A percentile compares a stretch with the other conserved stretches of the same genome.
Evolutionary conservation across 805 yeast species (phyloP).

Genomic region (Kazachstania bromeliacearum): DNA sequence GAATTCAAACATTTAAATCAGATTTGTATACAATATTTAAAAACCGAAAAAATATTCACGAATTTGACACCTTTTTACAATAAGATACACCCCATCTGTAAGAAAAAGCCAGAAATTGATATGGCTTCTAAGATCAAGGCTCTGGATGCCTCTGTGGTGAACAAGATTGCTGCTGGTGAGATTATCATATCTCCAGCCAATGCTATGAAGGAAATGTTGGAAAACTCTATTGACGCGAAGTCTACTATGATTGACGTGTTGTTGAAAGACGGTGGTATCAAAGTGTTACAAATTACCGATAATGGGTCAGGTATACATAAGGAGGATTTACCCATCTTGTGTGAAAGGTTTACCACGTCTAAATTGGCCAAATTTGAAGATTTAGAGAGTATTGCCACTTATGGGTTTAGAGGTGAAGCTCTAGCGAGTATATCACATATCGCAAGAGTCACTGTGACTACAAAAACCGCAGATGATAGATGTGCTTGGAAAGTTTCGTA

Average conservation of each 20-base stretch:
- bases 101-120: too few relatives aligned
- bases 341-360: conserved; percentile 89
- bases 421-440: conserved; percentile 89
- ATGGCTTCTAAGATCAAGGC: conserved; percentile 24
- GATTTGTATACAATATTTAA: too few relatives aligned
- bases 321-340: conserved; percentile 68
- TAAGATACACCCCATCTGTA: too few relatives aligned
- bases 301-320: conserved; percentile 75
- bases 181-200: conserved; percentile 89
- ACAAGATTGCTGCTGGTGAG: conserved; percentile 95
- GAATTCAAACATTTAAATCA: too few relatives aligned
- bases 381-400: conserved; percentile 57
- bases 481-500: conserved; percentile 71
- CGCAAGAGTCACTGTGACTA: conserved; percentile 67
- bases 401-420: conserved; percentile 96
- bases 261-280: conserved; percentile 88
- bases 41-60: too few relatives aligned
- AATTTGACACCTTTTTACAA: too few relatives aligned
- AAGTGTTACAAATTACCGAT: conserved; percentile 77
- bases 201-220: conserved; percentile 87
- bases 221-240: conserved; percentile 84
- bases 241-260: conserved; percentile 65
- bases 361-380: conserved; percentile 71
- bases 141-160: conserved; percentile 65
- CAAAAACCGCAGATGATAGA: conserved; percentile 50